phyloP scores from a whole-genome alignment of 2,329 filamentous ascomycete genomes.

The Pseudogymnoascus sp. region DNA sequence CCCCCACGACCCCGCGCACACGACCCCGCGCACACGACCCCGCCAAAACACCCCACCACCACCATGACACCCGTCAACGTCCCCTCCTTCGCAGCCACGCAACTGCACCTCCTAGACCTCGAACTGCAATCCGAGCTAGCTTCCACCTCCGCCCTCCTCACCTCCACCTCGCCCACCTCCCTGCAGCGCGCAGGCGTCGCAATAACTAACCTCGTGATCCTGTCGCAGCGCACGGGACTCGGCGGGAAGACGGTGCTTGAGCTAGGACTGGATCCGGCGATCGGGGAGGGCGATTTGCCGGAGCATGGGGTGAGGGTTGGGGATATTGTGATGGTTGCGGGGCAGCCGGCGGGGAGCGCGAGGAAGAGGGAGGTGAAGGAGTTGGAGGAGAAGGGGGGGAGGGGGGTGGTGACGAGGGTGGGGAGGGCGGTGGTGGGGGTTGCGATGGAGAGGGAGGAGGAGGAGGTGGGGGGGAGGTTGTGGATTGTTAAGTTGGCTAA shows the following conservation, averaged over 20 bases:
- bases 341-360: constrained; percentile 60
- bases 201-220: constrained; percentile 65
- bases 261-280: constrained; percentile 64
- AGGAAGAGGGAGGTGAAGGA: constrained; percentile 62
- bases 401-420: constrained; percentile 63
- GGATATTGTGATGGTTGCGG: constrained; percentile 68
- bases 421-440: constrained; percentile 52
- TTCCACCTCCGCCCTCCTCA: constrained; percentile 60
- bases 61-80: constrained; percentile 47
- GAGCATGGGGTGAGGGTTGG: constrained; percentile 70
- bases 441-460: constrained; percentile 59
- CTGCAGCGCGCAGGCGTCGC: constrained; percentile 73
- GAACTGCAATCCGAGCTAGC: constrained; percentile 67
- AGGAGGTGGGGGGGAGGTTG: constrained; percentile 39
- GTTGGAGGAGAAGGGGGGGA: constrained; percentile 57
- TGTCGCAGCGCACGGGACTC: constrained; percentile 75
- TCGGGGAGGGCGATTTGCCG: constrained; percentile 48
- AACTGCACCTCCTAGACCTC: constrained; percentile 60
- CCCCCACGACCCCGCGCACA: not conserved
- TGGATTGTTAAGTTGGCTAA: constrained; percentile 63
- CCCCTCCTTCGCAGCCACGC: constrained; percentile 59
- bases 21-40: not conserved
- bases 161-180: constrained; percentile 56
- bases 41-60: constrained; percentile 20
- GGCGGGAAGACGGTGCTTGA: constrained; percentile 88